Percentiles rank a stretch among this genome's conserved stretches.
phyloP scores from a whole-genome alignment of 202 grass and related monocot genomes.

The Cymbopogon flexuosus region DNA sequence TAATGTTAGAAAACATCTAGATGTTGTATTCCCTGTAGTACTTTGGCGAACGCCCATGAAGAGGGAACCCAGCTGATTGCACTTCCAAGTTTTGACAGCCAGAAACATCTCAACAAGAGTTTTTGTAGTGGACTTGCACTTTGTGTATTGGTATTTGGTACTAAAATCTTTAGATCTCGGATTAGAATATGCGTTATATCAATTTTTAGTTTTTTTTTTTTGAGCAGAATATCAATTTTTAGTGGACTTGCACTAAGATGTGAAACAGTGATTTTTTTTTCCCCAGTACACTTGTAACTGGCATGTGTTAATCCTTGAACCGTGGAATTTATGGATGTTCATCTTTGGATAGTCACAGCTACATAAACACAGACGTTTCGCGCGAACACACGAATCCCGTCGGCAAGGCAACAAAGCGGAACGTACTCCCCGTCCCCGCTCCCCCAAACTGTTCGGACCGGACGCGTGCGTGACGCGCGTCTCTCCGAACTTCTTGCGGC shows the following conservation, averaged over 20 bases:
- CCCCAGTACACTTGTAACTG: no score
- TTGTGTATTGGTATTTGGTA: neutral
- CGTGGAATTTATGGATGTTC: no score
- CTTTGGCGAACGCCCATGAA: neutral
- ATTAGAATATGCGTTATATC: neutral
- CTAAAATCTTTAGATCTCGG: neutral
- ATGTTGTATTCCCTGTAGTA: neutral
- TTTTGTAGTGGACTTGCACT: neutral
- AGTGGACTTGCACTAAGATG: neutral
- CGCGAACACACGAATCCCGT: constrained; percentile 17
- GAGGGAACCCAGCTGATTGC: neutral
- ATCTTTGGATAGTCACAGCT: no score
- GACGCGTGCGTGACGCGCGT: neutral
- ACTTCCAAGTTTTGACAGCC: neutral
- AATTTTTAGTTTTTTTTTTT: neutral
- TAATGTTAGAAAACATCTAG: constrained; percentile 5
- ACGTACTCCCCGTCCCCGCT: neutral
- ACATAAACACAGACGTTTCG: constrained; percentile 24
- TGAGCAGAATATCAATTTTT: neutral
- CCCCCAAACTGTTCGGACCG: neutral
- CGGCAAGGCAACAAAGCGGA: neutral
- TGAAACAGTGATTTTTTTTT: neutral
- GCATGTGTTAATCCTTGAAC: neutral
- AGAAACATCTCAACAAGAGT: neutral
- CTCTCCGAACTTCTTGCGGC: constrained; percentile 36